Evolutionary conservation across 352 stramenopile genomes (phyloP).

Genomic region (Globisporangium perplexum): DNA sequence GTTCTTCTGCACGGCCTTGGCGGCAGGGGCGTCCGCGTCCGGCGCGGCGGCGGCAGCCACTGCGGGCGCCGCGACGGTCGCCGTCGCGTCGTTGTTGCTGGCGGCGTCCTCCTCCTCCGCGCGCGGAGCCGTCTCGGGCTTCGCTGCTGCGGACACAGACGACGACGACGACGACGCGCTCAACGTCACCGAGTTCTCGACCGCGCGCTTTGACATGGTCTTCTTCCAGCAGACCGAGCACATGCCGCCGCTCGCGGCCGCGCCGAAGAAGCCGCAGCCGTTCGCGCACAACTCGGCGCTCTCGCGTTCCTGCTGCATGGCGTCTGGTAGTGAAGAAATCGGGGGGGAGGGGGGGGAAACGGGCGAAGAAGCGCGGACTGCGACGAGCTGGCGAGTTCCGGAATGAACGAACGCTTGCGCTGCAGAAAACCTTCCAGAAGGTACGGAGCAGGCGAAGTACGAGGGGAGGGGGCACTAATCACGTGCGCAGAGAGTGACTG

Average conservation of each 20-base stretch:
- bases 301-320: slow-evolving; percentile 81
- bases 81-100: slow-evolving; percentile 3
- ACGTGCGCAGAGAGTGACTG: background rate
- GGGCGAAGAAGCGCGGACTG: background rate
- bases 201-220: slow-evolving; percentile 69
- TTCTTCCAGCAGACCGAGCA: slow-evolving; percentile 86
- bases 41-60: slow-evolving; percentile 7
- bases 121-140: slow-evolving; percentile 13
- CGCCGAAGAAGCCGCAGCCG: slow-evolving; percentile 77
- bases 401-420: background rate
- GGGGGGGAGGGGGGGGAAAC: too few species aligned
- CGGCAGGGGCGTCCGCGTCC: slow-evolving; percentile 19
- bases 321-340: background rate
- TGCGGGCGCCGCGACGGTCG: background rate
- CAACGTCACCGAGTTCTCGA: slow-evolving; percentile 20
- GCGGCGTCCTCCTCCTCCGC: slow-evolving; percentile 1
- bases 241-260: slow-evolving; percentile 62
- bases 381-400: slow-evolving; percentile 1
- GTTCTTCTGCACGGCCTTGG: slow-evolving; percentile 82
- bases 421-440: slow-evolving; percentile 4
- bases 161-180: too few species aligned
- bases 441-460: background rate
- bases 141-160: too few species aligned
- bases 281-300: slow-evolving; percentile 66
- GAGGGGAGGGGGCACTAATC: background rate